Conservation (phyloP, 768 basidiomycete genomes). For the Kwoniella dejecticola region DNA sequence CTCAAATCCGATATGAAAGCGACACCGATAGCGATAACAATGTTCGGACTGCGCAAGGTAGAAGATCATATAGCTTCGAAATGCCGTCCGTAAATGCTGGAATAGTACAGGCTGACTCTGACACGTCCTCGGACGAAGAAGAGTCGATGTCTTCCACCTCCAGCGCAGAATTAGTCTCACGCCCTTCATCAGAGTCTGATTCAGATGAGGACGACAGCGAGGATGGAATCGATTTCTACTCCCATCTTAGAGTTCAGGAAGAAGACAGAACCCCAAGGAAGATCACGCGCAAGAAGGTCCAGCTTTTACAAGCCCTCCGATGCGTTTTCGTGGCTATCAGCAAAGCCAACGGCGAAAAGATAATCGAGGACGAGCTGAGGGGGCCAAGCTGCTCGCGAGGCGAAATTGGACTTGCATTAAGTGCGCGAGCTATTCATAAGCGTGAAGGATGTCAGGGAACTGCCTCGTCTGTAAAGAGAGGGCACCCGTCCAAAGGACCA, state of each 20-base stretch:
- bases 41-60: too few species aligned
- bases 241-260: neutral
- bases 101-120: too few species aligned
- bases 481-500: neutral
- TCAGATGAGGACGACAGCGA: neutral
- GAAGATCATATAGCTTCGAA: too few species aligned
- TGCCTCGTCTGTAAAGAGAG: neutral
- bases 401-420: too few species aligned
- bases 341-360: neutral
- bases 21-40: too few species aligned
- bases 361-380: neutral
- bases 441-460: neutral
- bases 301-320: slow-evolving; percentile 3
- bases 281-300: slow-evolving; percentile 1
- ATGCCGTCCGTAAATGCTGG: too few species aligned
- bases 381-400: too few species aligned
- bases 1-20: too few species aligned
- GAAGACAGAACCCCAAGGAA: slow-evolving; percentile 13
- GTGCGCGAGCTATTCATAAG: neutral
- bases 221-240: neutral
- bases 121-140: slow-evolving; percentile 20
- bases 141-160: slow-evolving; percentile 16
- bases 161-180: neutral
- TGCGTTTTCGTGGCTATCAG: neutral
- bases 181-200: too few species aligned